These are phyloP conservation scores for Cyathus striatus DNA, from an alignment of 768 basidiomycete species.

Conservation along the genomic window DNA sequence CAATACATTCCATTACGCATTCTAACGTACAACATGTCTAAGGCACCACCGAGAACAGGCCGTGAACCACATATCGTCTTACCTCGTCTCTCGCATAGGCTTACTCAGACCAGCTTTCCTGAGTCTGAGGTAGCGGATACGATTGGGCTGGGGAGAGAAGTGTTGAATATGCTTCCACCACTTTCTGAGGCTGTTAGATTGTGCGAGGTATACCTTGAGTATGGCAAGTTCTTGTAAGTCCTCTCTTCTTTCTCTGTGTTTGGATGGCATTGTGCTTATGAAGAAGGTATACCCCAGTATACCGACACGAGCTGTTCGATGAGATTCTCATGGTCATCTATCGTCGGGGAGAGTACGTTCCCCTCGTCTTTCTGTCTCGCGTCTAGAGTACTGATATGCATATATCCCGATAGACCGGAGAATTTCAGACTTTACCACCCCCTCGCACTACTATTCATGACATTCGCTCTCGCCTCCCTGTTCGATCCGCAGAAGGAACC, in stretches of 20 bases:
- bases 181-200: slow-evolving; percentile 55
- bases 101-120: too few species aligned
- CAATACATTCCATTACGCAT: not conserved
- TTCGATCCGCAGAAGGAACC: slow-evolving; percentile 48
- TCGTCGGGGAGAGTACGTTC: slow-evolving; percentile 39
- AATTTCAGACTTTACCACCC: slow-evolving; percentile 45
- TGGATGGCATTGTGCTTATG: not conserved
- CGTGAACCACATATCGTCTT: not conserved
- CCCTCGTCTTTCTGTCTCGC: not conserved
- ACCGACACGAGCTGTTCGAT: slow-evolving; percentile 50
- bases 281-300: slow-evolving; percentile 48
- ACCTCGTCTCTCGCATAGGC: slow-evolving; percentile 5
- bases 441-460: slow-evolving; percentile 56
- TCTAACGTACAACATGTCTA: too few species aligned
- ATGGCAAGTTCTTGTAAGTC: slow-evolving; percentile 54
- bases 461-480: slow-evolving; percentile 61
- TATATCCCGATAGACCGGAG: too few species aligned
- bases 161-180: slow-evolving; percentile 47
- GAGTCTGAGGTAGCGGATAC: too few species aligned
- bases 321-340: slow-evolving; percentile 52
- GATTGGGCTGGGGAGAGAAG: too few species aligned
- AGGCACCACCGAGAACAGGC: slow-evolving; percentile 19
- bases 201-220: slow-evolving; percentile 61
- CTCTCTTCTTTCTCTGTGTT: not conserved
- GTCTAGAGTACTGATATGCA: too few species aligned